Evolutionary conservation across 2,329 filamentous ascomycete species (phyloP), one percentile per base, ranked within the genome.

Genomic region (Hortaea werneckii): DNA sequence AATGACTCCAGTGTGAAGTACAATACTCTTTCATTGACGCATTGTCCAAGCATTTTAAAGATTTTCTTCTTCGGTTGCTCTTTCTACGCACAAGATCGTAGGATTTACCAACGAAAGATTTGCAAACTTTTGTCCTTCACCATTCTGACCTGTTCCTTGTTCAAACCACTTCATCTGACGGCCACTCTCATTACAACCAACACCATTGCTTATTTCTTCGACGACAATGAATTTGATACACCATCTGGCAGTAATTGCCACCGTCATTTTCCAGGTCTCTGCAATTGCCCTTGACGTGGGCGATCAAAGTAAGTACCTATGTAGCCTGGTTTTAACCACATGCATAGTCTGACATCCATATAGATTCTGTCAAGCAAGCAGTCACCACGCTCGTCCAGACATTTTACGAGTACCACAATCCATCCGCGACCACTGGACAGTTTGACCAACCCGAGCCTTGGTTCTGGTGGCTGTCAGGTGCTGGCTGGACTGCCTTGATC

Each of bases 351-450:
- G 28, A 41, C 28, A 10, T 10, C 26, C 51, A 53, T 34, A 46
- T 51, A 64, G 66, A 64, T 29, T 71, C 69, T 1, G 65, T 73
- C 52, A 67, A 67, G 48, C 51, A 58, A 46, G 69, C 69, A 28
- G 67, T 68, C 6, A 58, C 54, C 9, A 59, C 62, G 9, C 59
- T 65, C 13, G 72, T 72, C 5, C 64, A 69, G 45, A 71, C 70
- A 32, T 68, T 76, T 63, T 71, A 76, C 62, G 55, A 57, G n/a
- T 73, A 71, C 51, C 78, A 78, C 55, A 74, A 38, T 64, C 73
- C 46, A 65, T 87, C 35, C 77, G 79, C 1, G 62, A 73, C 28
- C 81, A 29, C 39, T 9, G 44, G 44, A 11, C 44, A 40, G 27
- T 46, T 46, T 37, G 29, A 35, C 8, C 44, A 46, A 8, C 50